These are phyloP conservation scores for Suillus alpinus DNA, from an alignment of 768 basidiomycete genomes.

Conservation along the genomic window DNA sequence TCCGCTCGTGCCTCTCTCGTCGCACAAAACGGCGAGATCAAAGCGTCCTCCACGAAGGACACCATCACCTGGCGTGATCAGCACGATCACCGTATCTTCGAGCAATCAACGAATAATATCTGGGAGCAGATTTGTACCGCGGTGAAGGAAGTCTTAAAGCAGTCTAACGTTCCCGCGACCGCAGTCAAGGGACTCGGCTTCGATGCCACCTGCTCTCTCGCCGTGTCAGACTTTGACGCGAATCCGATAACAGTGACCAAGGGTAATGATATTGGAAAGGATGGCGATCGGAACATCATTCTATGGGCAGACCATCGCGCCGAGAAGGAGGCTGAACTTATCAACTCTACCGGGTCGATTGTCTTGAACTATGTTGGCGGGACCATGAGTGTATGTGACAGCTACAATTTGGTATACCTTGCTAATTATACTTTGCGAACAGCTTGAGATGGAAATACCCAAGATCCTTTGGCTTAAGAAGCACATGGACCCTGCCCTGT, in stretches of 20 bases:
- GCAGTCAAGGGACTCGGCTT: conserved; percentile 87
- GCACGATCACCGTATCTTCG: conserved; percentile 88
- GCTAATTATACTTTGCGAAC: conserved; percentile 8
- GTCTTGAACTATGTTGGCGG: conserved; percentile 96
- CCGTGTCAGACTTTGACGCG: conserved; percentile 75
- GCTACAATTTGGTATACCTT: neutral
- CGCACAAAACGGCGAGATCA: conserved; percentile 60
- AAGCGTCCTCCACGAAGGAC: conserved; percentile 76
- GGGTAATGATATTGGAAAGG: conserved; percentile 57
- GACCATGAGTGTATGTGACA: conserved; percentile 79
- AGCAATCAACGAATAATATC: conserved; percentile 90
- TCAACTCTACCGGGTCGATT: conserved; percentile 80
- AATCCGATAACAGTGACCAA: conserved; percentile 73
- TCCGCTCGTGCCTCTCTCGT: conserved; percentile 88
- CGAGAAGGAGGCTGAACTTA: conserved; percentile 84
- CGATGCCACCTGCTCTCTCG: conserved; percentile 96
- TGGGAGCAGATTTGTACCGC: conserved; percentile 69
- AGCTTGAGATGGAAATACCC: conserved; percentile 99
- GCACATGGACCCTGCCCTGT: conserved; percentile 71
- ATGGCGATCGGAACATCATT: conserved; percentile 81
- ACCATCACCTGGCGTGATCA: conserved; percentile 87
- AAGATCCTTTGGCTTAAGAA: conserved; percentile 97
- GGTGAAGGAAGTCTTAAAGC: conserved; percentile 60
- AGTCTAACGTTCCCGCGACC: conserved; percentile 51
- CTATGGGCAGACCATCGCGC: conserved; percentile 98